Evolutionary conservation across 495 filamentous ascomycete species (phyloP), one percentile per base, ranked within the genome.

Genomic region (Penicillium longicatenatum): DNA sequence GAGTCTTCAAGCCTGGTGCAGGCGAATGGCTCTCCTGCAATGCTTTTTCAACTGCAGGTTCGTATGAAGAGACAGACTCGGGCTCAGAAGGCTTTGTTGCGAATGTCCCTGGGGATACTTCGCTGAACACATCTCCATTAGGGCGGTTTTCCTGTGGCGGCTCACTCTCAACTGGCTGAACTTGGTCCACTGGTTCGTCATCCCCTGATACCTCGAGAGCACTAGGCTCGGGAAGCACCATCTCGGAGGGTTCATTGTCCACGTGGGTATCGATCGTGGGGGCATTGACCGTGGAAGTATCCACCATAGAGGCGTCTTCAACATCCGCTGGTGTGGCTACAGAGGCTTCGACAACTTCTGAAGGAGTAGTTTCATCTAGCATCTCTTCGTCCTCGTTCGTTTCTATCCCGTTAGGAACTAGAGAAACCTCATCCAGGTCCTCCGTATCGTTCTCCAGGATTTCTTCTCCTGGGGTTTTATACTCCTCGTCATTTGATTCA

Each of bases 51-150:
- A 54, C 50, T n/a, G 70, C 60, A 41, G 68, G 63, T 56, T 85
- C 80, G 2, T 80, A 76, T 10, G 86, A 88, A 16, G 84, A 84
- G 31, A 82, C 76, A 11, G 87, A 90, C 53, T 89, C 87, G 1
- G 80, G 73, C 42, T 90, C 88, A 1, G 86, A 89, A 31, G 85
- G 84, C 50, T 87, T 88, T 7, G 86, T 87, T 47, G 82, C 84
- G n/a, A 85, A 78, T 9, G 86, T 85, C 19, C 76, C 80, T 1
- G 86, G 86, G 1, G 86, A 79, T 21, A 74, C 70, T 55, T 78
- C 71, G 51, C 77, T 79, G 37, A 75, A 78, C 17, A 64, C 50
- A 24, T 71, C 75, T 31, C 71, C 64, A 59, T 64, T 72, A 22
- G 67, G 67, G 41, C 59, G 70, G 30, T 30, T 54, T 24, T 68